Evolutionary conservation across 805 yeast genomes (phyloP).

Genomic region (Barnettozyma siamensis): DNA sequence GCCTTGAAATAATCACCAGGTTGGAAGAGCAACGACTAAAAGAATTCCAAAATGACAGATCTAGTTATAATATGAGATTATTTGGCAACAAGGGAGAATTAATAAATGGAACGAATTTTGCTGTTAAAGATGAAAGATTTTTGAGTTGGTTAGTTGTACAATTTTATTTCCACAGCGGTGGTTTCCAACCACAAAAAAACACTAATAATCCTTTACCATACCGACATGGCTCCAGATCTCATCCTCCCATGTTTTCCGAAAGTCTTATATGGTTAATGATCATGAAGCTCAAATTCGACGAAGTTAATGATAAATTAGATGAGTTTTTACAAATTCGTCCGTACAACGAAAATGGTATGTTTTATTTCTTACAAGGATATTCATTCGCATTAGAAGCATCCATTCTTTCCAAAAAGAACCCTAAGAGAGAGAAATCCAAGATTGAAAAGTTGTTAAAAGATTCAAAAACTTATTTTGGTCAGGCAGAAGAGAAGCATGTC

Average conservation of each 20-base stretch:
- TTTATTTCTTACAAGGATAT: conserved; percentile 21
- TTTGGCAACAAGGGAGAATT: conserved; percentile 1
- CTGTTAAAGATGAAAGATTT: conserved; percentile 22
- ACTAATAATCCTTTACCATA: conserved; percentile 8
- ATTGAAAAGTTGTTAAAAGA: conserved; percentile 12
- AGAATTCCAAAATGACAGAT: conserved; percentile 4
- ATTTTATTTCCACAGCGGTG: conserved; percentile 2
- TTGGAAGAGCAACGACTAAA: conserved; percentile 10
- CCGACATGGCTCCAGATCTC: conserved; percentile 11
- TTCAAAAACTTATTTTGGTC: conserved; percentile 10
- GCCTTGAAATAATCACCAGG: conserved; percentile 43
- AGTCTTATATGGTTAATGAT: conserved; percentile 19
- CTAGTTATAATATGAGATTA: conserved; percentile 13
- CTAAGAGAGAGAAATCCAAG: conserved; percentile 3
- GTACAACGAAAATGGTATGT: conserved; percentile 20
- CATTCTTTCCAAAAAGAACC: neutral
- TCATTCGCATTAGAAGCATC: conserved; percentile 20
- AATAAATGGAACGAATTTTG: neutral
- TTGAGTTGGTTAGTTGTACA: conserved; percentile 18
- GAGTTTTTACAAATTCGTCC: conserved; percentile 15
- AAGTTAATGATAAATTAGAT: conserved; percentile 16
- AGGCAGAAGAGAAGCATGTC: conserved; percentile 12
- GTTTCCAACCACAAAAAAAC: neutral
- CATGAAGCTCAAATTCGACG: conserved; percentile 14
- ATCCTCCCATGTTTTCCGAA: conserved; percentile 13